Evolutionary conservation across 306 rosid species (phyloP).

Genomic region (Cucurbita maxima): DNA sequence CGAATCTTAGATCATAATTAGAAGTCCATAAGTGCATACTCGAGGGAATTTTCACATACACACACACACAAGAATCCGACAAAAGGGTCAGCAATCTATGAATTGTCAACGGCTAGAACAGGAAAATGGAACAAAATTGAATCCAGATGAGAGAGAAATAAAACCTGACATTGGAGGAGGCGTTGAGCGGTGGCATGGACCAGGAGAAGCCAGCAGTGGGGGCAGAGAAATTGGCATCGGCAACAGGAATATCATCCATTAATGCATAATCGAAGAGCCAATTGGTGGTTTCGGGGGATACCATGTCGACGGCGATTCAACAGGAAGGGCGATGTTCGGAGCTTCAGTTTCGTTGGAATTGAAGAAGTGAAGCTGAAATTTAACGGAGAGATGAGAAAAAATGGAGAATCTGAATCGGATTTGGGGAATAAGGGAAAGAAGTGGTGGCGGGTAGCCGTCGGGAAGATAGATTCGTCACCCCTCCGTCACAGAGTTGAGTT

Average conservation of each 20-base stretch:
- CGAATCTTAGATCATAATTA: neutral
- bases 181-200: conserved; percentile 39
- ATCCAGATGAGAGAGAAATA: neutral
- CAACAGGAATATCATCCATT: conserved; percentile 57
- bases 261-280: conserved; percentile 71
- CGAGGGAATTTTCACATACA: neutral
- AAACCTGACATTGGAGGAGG: conserved; percentile 44
- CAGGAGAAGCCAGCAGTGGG: conserved; percentile 50
- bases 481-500: neutral
- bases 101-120: neutral
- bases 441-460: conserved; percentile 4
- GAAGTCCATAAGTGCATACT: neutral
- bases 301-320: conserved; percentile 34
- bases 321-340: conserved; percentile 17
- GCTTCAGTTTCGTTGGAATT: neutral
- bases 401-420: neutral
- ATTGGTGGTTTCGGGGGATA: conserved; percentile 69
- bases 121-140: neutral
- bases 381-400: neutral
- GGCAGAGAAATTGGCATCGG: conserved; percentile 39
- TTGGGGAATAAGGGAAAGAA: neutral
- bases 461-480: neutral
- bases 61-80: neutral
- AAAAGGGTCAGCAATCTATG: neutral
- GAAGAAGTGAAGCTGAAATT: neutral